Base-by-base conservation (phyloP, 2,329 filamentous ascomycete genomes). In the Pseudocercospora pini-densiflorae region DNA sequence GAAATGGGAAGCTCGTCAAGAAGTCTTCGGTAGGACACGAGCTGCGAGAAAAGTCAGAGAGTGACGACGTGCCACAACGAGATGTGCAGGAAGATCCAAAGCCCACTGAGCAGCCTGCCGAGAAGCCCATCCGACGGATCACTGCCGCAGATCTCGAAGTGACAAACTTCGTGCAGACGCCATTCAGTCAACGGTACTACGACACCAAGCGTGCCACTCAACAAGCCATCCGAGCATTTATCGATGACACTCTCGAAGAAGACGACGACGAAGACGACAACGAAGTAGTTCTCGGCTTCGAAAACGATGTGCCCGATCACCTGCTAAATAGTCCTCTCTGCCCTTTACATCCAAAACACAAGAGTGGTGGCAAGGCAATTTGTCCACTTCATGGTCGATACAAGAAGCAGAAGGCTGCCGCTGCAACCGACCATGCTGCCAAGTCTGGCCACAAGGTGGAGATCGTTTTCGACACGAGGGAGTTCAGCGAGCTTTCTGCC, bases 251-350 rank as follows among this genome's bases (percentile, higher is more conserved):
- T 9, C 63, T 74, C 23, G 66, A 69, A 16, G 68, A 72, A 24
- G 71, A 72, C 24, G 67, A 71, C 31, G 71, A 71, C 12, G 67
- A 70, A 21, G 65, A 59, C 12, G 69, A 66, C 29, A 70, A 73
- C 10, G 69, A 74, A 19, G 66, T 69, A 1, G 59, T 69, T 8
- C 63, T 73, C 43, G 71, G 73, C 14, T 75, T 79, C 66, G 77
- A 79, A 27, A 65, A 78, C 8, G 75, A 79, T 55, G 72, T 81
- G 9, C 81, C 81, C 1, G 81, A 83, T 63, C 81, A 83, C 69
- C 67, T 82, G 9, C 78, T 78, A 14, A 78, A 64, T 54, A 82
- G 80, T 60, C 80, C 80, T 5, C 71, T 82, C 5, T 83, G 81
- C 66, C 81, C 81, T 3, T 70, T 78, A 31, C 76, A 77, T 64